Percentiles rank a stretch among this genome's conserved stretches.
These are phyloP conservation scores for Durio zibethinus DNA, from an alignment of 345 rosid genomes.

Conservation along the genomic window DNA sequence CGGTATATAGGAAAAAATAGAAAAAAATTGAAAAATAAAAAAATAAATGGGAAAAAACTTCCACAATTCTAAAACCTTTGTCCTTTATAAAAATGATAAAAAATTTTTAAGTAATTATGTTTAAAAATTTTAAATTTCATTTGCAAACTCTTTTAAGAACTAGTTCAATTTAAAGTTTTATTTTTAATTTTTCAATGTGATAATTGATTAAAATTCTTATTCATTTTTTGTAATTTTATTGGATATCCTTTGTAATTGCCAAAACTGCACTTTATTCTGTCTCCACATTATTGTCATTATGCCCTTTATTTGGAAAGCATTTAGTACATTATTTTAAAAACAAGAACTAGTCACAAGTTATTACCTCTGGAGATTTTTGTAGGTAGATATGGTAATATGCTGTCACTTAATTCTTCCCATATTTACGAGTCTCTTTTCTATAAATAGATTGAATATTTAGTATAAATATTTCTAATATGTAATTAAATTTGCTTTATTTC, in stretches of 20 bases:
- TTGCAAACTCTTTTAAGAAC: neutral
- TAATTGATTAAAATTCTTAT: neutral
- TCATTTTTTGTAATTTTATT: neutral
- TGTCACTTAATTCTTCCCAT: neutral
- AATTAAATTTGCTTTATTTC: neutral
- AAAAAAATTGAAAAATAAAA: neutral
- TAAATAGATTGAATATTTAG: neutral
- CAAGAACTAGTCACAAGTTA: neutral
- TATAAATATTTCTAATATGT: neutral
- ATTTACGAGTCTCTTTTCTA: constrained; percentile 9
- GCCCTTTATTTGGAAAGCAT: neutral
- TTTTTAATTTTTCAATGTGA: neutral
- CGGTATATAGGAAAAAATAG: neutral
- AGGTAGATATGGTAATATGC: neutral
- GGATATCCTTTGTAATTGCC: neutral
- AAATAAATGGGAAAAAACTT: neutral
- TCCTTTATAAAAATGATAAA: neutral
- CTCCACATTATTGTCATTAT: neutral
- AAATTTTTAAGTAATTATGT: neutral
- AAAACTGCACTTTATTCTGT: neutral
- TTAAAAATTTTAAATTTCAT: neutral
- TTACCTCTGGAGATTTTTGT: neutral
- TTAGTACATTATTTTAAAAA: neutral
- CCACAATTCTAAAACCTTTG: too few species aligned
- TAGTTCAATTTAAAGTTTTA: neutral